A percentile compares a stretch with the other conserved stretches of the same genome.
Evolutionary conservation across 768 basidiomycete species (phyloP).

Genomic region (Serendipita indica): DNA sequence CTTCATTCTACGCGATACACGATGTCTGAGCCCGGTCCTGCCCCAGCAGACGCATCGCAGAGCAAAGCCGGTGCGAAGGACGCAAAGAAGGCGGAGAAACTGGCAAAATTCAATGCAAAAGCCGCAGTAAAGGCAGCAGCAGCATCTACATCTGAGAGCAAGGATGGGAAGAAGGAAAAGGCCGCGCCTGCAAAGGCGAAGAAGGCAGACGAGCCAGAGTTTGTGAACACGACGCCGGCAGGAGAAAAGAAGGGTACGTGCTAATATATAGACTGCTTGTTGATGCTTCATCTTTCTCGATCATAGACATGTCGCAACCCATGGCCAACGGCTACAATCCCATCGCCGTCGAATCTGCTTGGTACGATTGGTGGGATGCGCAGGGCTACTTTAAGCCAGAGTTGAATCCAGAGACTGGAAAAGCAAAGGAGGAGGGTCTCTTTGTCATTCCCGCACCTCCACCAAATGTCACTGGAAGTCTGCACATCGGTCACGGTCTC

Average conservation of each 20-base stretch:
- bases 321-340: conserved; percentile 95
- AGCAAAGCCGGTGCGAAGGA: no score
- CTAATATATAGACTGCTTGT: background rate
- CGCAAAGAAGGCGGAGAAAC: conserved; percentile 48
- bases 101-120: conserved; percentile 44
- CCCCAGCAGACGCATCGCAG: no score
- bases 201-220: conserved; percentile 53
- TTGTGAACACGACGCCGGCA: conserved; percentile 75
- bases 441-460: conserved; percentile 88
- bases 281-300: background rate
- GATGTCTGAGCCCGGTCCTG: no score
- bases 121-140: conserved; percentile 39
- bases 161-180: conserved; percentile 52
- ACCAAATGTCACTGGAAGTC: conserved; percentile 89
- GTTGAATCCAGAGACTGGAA: conserved; percentile 35
- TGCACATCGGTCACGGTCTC: conserved; percentile 92
- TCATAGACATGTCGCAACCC: conserved; percentile 62
- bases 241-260: conserved; percentile 83
- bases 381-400: conserved; percentile 83
- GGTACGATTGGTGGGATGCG: conserved; percentile 97
- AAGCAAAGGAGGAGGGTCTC: conserved; percentile 42
- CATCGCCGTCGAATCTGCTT: conserved; percentile 81
- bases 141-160: conserved; percentile 27
- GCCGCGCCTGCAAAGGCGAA: conserved; percentile 61
- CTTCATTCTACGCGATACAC: no score